Base-by-base conservation (phyloP, 2,329 filamentous ascomycete species). In the Sporothrix protearum region DNA sequence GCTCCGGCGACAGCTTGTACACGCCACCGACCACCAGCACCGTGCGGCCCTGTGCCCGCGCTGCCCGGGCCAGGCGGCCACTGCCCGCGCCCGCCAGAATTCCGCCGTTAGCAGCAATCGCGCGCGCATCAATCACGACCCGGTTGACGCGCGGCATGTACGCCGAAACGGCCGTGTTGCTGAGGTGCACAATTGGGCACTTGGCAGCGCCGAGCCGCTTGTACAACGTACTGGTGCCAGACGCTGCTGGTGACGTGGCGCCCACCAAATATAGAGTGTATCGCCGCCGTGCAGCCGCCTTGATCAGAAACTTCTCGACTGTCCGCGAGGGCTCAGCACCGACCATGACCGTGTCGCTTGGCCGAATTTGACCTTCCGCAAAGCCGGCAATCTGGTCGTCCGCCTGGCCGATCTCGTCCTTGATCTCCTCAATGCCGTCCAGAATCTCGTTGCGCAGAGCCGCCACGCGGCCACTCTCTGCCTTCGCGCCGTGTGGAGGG, bases 111-210 rank as follows among this genome's bases (percentile, higher is more conserved):
- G 93, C 92, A 61, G 96, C 89, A 36, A 99, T 92, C 3, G 92
- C 91, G 77, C 94, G 91, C 6, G 95, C 95, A 14, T 92, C 91
- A 7, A 99, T 85, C 66, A 99, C 92, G 73, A 99, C 95, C 83
- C 97, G 97, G 85, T 95, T 96, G 76, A 97, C 93, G 73, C 92
- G 89, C 9, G 94, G 92, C 92, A 99, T 98, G 77, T 98, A 92
- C 0, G 94, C 94, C 82, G 94, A 96, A 70, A 97, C 87, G 10
- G 93, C 92, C 8, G 90, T 91, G 80, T 97, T 94, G 57, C 93
- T 89, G 71, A 98, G 90, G 73, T 92, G 87, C 76, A 97, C 92
- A 55, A 97, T 91, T 1, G 89, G 91, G 71, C 96, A 92, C 33
- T 94, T 94, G 47, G 90, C 88, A 0, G 90, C 87, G 4, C 88